Percentiles rank a stretch among this genome's conserved stretches.
These are phyloP conservation scores for Debaryomyces fabryi DNA, from an alignment of 1,139 yeast genomes.

Conservation along the genomic window DNA sequence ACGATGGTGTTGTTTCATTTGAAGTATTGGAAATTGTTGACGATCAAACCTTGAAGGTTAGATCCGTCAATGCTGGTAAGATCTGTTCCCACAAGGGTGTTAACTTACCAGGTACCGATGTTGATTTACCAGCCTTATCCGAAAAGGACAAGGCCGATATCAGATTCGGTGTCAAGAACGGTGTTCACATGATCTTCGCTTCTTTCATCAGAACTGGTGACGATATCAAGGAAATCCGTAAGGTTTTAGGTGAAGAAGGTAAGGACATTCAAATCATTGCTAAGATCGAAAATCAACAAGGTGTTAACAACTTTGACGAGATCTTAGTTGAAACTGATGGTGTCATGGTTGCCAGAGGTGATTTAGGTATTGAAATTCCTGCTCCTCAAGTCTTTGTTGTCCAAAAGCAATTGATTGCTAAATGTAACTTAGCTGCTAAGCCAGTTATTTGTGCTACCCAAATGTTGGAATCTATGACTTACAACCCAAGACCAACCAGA, in stretches of 20 bases:
- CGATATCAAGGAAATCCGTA: slow-evolving; percentile 88
- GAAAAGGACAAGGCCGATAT: slow-evolving; percentile 95
- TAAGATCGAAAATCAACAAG: slow-evolving; percentile 99
- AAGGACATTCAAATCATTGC: slow-evolving; percentile 93
- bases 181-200: slow-evolving; percentile 97
- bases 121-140: slow-evolving; percentile 95
- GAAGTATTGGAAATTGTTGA: slow-evolving; percentile 85
- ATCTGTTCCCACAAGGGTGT: slow-evolving; percentile 98
- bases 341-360: slow-evolving; percentile 99
- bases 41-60: slow-evolving; percentile 78
- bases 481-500: slow-evolving; percentile 99
- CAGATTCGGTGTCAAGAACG: slow-evolving; percentile 92
- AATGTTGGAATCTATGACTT: slow-evolving; percentile 99
- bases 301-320: slow-evolving; percentile 98
- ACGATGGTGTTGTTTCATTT: slow-evolving; percentile 97
- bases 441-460: slow-evolving; percentile 99
- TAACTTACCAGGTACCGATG: slow-evolving; percentile 98
- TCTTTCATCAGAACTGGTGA: slow-evolving; percentile 95
- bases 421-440: slow-evolving; percentile 98
- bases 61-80: slow-evolving; percentile 90
- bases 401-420: slow-evolving; percentile 98
- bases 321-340: slow-evolving; percentile 95
- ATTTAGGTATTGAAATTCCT: slow-evolving; percentile 98
- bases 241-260: slow-evolving; percentile 96
- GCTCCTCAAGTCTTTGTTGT: slow-evolving; percentile 98